phyloP scores from a whole-genome alignment of 2,329 filamentous ascomycete species.

The Trichothecium roseum region DNA sequence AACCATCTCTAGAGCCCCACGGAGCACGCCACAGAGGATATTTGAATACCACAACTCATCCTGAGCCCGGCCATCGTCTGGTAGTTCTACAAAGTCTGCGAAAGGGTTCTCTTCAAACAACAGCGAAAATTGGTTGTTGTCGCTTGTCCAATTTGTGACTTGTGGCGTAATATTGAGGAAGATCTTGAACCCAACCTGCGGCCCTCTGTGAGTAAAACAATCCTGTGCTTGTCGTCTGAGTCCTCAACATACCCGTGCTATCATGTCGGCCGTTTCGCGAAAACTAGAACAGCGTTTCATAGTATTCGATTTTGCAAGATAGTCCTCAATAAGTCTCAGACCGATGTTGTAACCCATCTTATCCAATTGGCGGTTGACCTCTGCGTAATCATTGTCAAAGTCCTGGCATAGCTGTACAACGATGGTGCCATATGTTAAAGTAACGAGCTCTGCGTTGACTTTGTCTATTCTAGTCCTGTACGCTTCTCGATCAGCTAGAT shows the following conservation, averaged over 20 bases:
- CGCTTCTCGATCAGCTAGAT: slow-evolving; percentile 15
- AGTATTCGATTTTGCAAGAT: slow-evolving; percentile 87
- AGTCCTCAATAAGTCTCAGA: slow-evolving; percentile 90
- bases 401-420: slow-evolving; percentile 95
- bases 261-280: slow-evolving; percentile 91
- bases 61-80: slow-evolving; percentile 89
- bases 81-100: slow-evolving; percentile 93
- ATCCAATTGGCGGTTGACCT: slow-evolving; percentile 96
- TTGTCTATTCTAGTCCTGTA: slow-evolving; percentile 87
- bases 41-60: slow-evolving; percentile 99
- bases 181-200: slow-evolving; percentile 92
- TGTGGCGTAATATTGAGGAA: slow-evolving; percentile 94
- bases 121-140: slow-evolving; percentile 93
- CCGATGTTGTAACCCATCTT: slow-evolving; percentile 99
- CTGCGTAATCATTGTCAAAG: slow-evolving; percentile 84
- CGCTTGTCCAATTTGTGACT: slow-evolving; percentile 89
- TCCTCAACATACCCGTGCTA: slow-evolving; percentile 59
- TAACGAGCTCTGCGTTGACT: slow-evolving; percentile 95
- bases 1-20: slow-evolving; percentile 94
- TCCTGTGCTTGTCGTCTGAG: neutral
- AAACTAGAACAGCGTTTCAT: slow-evolving; percentile 87
- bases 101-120: slow-evolving; percentile 96
- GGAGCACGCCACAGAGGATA: slow-evolving; percentile 84
- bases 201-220: slow-evolving; percentile 1
- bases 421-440: slow-evolving; percentile 94